Evolutionary conservation across 495 filamentous ascomycete species (phyloP).

Genomic region (Parathielavia hyrcaniae): DNA sequence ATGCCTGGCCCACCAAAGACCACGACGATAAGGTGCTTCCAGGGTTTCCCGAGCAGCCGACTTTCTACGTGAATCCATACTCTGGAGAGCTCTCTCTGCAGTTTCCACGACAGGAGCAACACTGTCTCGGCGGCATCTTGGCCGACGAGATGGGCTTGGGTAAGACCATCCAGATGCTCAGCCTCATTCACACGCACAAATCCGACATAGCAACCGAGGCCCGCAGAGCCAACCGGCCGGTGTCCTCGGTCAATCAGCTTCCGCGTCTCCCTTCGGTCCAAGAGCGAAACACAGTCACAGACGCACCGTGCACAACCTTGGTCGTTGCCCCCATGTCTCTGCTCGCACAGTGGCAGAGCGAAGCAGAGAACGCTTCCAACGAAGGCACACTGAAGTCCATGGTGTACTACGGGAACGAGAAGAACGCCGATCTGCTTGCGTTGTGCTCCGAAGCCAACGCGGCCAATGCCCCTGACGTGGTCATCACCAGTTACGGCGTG

Average conservation of each 20-base stretch:
- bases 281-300: constrained; percentile 41
- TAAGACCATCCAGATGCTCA: constrained; percentile 97
- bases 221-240: constrained; percentile 41
- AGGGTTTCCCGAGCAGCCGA: constrained; percentile 52
- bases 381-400: constrained; percentile 73
- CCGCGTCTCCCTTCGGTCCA: constrained; percentile 53
- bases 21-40: constrained; percentile 73
- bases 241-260: constrained; percentile 41
- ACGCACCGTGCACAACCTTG: constrained; percentile 82
- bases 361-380: constrained; percentile 81
- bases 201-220: constrained; percentile 54
- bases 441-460: constrained; percentile 72
- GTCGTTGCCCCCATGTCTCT: constrained; percentile 94
- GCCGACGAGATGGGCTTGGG: constrained; percentile 91
- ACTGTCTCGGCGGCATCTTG: constrained; percentile 87
- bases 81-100: constrained; percentile 89
- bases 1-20: constrained; percentile 81
- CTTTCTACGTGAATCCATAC: constrained; percentile 94
- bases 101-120: constrained; percentile 89
- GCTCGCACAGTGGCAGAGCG: constrained; percentile 91
- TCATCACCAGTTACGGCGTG: constrained; percentile 94
- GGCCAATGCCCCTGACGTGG: constrained; percentile 70
- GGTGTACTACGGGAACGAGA: constrained; percentile 87
- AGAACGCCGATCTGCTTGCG: constrained; percentile 63
- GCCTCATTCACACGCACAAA: constrained; percentile 78